phyloP scores from a whole-genome alignment of 2,329 filamentous ascomycete genomes.

The Verticillium zaregamsianum region DNA sequence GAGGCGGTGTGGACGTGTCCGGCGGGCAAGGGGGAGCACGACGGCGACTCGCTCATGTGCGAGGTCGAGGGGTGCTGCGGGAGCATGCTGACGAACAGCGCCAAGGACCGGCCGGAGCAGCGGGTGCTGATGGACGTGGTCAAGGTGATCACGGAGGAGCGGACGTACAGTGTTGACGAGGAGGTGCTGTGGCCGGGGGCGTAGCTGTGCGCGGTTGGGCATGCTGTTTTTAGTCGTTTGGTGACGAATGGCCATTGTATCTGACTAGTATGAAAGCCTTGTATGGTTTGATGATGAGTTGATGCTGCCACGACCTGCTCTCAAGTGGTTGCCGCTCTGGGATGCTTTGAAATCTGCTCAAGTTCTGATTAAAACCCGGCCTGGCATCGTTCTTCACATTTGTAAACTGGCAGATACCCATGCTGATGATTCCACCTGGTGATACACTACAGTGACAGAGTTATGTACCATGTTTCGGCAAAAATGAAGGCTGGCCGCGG shows the following conservation, averaged over 20 bases:
- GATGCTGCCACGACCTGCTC: no score
- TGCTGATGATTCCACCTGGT: no score
- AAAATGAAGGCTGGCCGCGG: not conserved
- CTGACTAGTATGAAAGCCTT: no score
- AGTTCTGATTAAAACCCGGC: no score
- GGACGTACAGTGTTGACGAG: not conserved
- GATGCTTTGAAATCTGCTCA: no score
- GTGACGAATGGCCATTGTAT: no score
- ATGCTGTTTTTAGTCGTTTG: no score
- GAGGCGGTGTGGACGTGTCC: slow-evolving; percentile 3
- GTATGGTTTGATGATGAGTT: no score
- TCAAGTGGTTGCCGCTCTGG: no score
- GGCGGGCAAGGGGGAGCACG: not conserved
- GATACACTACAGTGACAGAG: no score
- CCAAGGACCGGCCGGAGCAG: slow-evolving; percentile 1
- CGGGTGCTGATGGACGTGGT: not conserved
- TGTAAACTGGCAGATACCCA: no score
- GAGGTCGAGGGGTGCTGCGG: slow-evolving; percentile 2
- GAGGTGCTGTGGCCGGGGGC: not conserved
- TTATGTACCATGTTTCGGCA: not conserved
- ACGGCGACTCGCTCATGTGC: slow-evolving; percentile 1
- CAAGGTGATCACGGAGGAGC: not conserved
- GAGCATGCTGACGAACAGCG: not conserved
- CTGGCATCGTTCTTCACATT: no score
- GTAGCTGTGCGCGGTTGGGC: not conserved